A percentile compares a stretch with the other conserved stretches of the same genome.
These are phyloP conservation scores for Xylaria sp. DNA, from an alignment of 2,329 filamentous ascomycete genomes.

Conservation along the genomic window DNA sequence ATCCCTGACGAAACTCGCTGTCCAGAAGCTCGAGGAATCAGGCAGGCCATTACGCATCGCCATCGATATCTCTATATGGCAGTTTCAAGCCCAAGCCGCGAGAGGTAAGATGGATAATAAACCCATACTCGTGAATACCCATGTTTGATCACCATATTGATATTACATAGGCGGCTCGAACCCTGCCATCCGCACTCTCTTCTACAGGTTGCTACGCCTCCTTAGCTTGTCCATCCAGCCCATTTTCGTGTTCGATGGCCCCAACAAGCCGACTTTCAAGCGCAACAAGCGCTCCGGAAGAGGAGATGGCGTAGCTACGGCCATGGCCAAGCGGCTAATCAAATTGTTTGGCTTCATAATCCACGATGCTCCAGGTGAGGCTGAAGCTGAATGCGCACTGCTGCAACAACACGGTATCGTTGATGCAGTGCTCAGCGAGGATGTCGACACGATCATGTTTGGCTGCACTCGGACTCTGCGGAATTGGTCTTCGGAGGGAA, in stretches of 20 bases:
- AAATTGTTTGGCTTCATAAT: slow-evolving; percentile 84
- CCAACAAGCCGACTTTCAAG: slow-evolving; percentile 86
- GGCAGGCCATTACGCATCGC: slow-evolving; percentile 84
- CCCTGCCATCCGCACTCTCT: slow-evolving; percentile 89
- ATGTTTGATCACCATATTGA: slow-evolving; percentile 3
- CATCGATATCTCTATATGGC: slow-evolving; percentile 96
- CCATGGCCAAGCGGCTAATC: slow-evolving; percentile 85
- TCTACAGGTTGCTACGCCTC: slow-evolving; percentile 87
- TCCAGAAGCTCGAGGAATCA: slow-evolving; percentile 77
- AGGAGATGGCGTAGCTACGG: slow-evolving; percentile 74
- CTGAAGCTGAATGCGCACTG: slow-evolving; percentile 93
- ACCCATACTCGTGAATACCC: background rate
- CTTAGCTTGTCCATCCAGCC: slow-evolving; percentile 83
- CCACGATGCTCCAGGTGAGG: slow-evolving; percentile 92
- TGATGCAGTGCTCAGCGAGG: slow-evolving; percentile 93
- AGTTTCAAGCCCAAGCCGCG: slow-evolving; percentile 90
- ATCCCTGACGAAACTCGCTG: slow-evolving; percentile 83
- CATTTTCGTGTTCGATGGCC: slow-evolving; percentile 91
- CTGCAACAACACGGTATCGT: slow-evolving; percentile 85
- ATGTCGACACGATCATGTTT: slow-evolving; percentile 98
- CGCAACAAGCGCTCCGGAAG: slow-evolving; percentile 79
- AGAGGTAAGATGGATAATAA: slow-evolving; percentile 59
- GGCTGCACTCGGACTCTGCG: slow-evolving; percentile 82
- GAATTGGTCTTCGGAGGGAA: slow-evolving; percentile 82
- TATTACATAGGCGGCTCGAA: slow-evolving; percentile 74